Base-by-base conservation (phyloP, 805 yeast genomes). In the Candida coleopterorum region DNA sequence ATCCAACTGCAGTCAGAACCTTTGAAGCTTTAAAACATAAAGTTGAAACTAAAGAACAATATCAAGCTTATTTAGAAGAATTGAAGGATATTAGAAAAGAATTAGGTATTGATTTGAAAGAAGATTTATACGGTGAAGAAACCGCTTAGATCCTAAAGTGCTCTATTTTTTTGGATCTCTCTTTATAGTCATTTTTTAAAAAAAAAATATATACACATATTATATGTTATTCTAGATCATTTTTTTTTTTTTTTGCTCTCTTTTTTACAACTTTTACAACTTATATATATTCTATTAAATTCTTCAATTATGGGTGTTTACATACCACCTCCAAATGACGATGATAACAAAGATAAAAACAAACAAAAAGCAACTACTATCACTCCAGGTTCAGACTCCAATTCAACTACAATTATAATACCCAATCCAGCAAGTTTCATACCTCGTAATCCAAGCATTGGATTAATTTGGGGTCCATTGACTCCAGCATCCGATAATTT, bases 1-100 rank as follows among this genome's bases (percentile, higher is more conserved):
- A 86, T 71, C 96, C 98, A 44, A 89, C 97, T 42, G 98, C 98
- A 39, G 93, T 88, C 51, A 85, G 98, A 72, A 96, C 95, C 39
- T 93, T 93, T 56, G 98, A 90, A 75, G 97, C 95, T 49, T 78
- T 93, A 62, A 86, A 85, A 67, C 86, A 80, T 79, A 93, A 93
- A 75, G 97, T 93, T 47, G 97, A 90, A 68, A 86, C 82, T 72
- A 80, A 77, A 61, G 83, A 82, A 52, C 97, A 93, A 72, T 93
- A 93, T 75, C 77, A 83, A 55, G 97, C 96, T 47, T 93, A 93
- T 75, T 80, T 93, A 52, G 95, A 85, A 43, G 98, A 90, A 67
- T 79, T 93, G 60, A 85, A 85, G 71, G 93, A 79, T 43, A 77
- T 86, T 48, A 87, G 96, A 74, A 75, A 82, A 62, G 95, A 89